Percentiles rank a stretch among this genome's conserved stretches.
Conservation (phyloP, 2,329 filamentous ascomycete species). For the Apiospora saccharicola region DNA sequence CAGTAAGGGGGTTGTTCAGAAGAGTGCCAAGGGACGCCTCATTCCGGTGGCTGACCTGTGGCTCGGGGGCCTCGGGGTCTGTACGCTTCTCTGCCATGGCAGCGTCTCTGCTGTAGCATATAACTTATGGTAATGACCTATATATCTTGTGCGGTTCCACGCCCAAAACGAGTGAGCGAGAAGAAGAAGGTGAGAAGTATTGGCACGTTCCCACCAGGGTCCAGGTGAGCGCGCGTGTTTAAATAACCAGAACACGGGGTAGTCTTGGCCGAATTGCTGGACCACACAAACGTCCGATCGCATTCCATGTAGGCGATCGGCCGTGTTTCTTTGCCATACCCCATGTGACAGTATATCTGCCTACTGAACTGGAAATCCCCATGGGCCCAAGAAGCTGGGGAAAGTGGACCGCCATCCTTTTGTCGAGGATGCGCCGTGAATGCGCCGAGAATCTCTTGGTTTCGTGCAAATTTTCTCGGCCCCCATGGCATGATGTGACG, state of each 20-base stretch:
- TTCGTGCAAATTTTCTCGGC: background rate
- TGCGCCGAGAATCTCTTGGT: conserved; percentile 10
- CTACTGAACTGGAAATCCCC: background rate
- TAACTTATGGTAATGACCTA: background rate
- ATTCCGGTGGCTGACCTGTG: background rate
- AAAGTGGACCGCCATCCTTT: background rate
- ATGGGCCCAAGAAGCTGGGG: conserved; percentile 4
- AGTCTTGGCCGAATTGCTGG: background rate
- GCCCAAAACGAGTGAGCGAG: background rate
- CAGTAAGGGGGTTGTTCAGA: conserved; percentile 27
- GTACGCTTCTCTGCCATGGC: conserved; percentile 13
- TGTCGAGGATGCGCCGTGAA: background rate
- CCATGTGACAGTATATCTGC: background rate
- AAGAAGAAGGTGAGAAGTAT: background rate
- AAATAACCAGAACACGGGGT: background rate
- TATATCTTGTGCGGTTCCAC: background rate
- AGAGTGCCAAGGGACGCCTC: conserved; percentile 22
- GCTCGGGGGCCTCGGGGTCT: conserved; percentile 7
- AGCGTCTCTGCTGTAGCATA: background rate
- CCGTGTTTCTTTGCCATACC: background rate
- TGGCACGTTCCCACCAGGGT: background rate
- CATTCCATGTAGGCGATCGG: background rate
- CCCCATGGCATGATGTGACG: conserved; percentile 5
- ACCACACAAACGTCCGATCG: background rate
- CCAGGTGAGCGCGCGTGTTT: background rate